Percentiles rank a stretch among this genome's conserved stretches.
Conservation (phyloP, 371 early-diverging fungal species). For the Phascolomyces articulosus region DNA sequence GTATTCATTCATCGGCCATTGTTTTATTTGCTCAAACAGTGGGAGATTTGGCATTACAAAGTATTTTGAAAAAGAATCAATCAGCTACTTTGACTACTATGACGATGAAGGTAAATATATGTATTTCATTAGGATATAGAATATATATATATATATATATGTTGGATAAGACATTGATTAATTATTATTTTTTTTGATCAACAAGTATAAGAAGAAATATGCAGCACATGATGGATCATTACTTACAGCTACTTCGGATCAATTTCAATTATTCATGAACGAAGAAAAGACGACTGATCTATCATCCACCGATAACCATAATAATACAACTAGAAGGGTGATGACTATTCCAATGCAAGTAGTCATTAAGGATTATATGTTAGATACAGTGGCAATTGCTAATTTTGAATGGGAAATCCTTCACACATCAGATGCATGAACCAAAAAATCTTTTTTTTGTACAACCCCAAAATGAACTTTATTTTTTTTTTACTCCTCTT, state of each 20-base stretch:
- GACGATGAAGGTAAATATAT: too few species aligned
- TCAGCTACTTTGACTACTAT: constrained; percentile 21
- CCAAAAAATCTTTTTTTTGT: too few species aligned
- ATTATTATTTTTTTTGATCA: too few species aligned
- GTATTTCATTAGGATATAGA: too few species aligned
- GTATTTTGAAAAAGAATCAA: constrained; percentile 42
- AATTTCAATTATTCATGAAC: constrained; percentile 15
- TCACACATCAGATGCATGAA: too few species aligned
- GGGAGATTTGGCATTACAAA: constrained; percentile 38
- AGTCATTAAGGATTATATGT: constrained; percentile 38
- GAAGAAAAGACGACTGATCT: constrained; percentile 21
- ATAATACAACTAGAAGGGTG: too few species aligned
- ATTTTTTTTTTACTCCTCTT: too few species aligned
- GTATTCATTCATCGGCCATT: constrained; percentile 53
- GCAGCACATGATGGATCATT: constrained; percentile 6
- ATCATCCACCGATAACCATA: too few species aligned
- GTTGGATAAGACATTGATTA: too few species aligned
- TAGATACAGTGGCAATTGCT: constrained; percentile 46
- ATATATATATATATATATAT: too few species aligned
- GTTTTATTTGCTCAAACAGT: constrained; percentile 59
- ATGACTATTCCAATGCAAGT: constrained; percentile 28
- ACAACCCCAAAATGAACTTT: too few species aligned
- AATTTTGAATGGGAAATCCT: constrained; percentile 28
- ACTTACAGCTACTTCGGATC: constrained; percentile 36
- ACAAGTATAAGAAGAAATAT: background rate